Base-by-base conservation (phyloP, 1,284 basidiomycete species). In the Agaricales sp. region DNA sequence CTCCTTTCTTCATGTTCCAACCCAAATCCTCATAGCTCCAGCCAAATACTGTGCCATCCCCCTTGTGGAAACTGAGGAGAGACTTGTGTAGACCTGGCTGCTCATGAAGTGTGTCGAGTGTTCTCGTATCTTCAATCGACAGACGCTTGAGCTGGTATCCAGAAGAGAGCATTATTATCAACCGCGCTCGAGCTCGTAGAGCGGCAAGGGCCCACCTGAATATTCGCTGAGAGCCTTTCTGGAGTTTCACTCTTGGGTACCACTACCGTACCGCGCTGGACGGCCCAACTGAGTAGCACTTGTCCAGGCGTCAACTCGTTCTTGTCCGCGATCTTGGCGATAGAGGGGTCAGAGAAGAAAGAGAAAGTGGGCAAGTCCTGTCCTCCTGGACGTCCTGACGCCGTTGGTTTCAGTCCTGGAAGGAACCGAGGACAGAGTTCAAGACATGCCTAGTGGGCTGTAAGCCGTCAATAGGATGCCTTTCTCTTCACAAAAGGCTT, bases 401-500 rank as follows among this genome's bases (percentile, higher is more conserved):
- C n/a, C n/a, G n/a, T n/a, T n/a, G 19, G 4, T 6, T 20, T n/a
- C 4, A 41, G 8, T 4, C 16, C 6, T 41, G 19, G 39, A 41
- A 8, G 18, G 6, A 41, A 41, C 23, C 20, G 22, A 11, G 3
- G 11, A 38, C 16, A 23, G 38, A 47, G 24, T 20, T 18, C 13
- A 19, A 39, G 4, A 51, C 59, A 44, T 52, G 57, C 82, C 83
- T 3, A 86, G 63, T 0, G 85, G 84, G 1, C 76, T 78, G 63
- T 87, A 87, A 1, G 80, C 82, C 22, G 82, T 77, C 38, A 85
- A 58, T 1, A 77, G 52, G 52, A 87, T 86, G n/a, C 74, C 74
- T 53, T 78, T 73, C 37, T 63, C 55, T 25, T 74, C 63, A 61
- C 81, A 84, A 61, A 73, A 82, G 26, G 65, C 56, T 51, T 76